These are phyloP conservation scores for Dunaliella sp. DNA, from an alignment of 139 green algal species.

Conservation along the genomic window DNA sequence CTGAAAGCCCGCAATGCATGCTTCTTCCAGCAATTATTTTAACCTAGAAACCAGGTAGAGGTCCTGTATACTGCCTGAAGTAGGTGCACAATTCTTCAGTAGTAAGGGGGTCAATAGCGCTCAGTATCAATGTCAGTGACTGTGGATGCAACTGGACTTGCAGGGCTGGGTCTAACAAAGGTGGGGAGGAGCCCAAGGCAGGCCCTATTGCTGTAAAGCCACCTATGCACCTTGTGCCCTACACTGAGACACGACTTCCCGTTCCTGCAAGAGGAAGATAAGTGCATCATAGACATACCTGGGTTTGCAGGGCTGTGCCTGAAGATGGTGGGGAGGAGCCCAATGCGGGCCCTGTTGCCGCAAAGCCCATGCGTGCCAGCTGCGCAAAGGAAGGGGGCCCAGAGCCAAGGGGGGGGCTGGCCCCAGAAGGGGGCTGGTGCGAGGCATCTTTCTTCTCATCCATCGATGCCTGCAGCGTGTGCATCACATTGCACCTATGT, in stretches of 20 bases:
- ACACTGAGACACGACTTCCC: no score
- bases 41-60: no score
- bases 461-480: constrained; percentile 18
- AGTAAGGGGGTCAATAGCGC: no score
- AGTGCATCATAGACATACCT: no score
- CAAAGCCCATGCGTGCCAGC: constrained; percentile 71
- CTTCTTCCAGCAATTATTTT: no score
- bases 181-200: constrained; percentile 31
- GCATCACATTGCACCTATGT: no score
- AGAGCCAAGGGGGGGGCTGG: not conserved
- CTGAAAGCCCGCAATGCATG: no score
- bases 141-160: not conserved
- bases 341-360: constrained; percentile 63
- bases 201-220: constrained; percentile 74
- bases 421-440: not conserved
- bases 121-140: no score
- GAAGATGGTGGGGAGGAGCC: constrained; percentile 18
- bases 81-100: no score
- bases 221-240: no score
- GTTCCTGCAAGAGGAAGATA: no score
- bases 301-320: not conserved
- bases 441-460: constrained; percentile 23
- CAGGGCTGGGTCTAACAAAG: not conserved
- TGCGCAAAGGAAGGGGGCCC: constrained; percentile 47
- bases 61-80: no score